Conservation (phyloP, 371 early-diverging fungal genomes). For the Rhizomucor pusillus region DNA sequence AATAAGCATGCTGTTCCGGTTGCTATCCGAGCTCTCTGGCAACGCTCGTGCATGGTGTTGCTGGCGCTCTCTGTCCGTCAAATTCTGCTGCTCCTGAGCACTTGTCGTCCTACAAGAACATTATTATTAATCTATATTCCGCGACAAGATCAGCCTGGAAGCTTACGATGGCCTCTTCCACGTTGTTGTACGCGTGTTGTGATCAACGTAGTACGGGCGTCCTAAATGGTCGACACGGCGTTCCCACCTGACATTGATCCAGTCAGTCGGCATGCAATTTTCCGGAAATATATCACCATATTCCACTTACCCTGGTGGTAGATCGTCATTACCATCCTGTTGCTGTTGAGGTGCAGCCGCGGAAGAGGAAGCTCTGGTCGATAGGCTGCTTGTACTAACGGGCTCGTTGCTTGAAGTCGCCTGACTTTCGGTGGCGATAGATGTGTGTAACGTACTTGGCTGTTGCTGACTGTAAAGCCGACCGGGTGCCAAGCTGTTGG, state of each 20-base stretch:
- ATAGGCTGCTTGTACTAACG: too few species aligned
- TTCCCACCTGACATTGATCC: constrained; percentile 59
- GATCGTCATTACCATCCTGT: constrained; percentile 37
- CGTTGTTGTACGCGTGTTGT: constrained; percentile 64
- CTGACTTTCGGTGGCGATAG: too few species aligned
- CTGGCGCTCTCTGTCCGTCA: constrained; percentile 70
- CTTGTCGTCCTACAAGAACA: constrained; percentile 28
- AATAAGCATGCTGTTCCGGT: too few species aligned
- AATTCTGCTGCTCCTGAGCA: constrained; percentile 35
- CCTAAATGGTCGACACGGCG: constrained; percentile 64
- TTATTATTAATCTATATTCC: constrained; percentile 16
- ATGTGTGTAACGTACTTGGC: constrained; percentile 15
- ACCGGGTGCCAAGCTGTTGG: constrained; percentile 38
- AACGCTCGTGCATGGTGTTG: constrained; percentile 78
- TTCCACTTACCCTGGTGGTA: constrained; percentile 64
- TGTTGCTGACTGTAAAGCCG: constrained; percentile 13
- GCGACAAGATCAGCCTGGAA: background rate
- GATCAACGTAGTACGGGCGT: constrained; percentile 68
- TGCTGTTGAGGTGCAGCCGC: constrained; percentile 5
- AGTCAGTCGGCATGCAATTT: too few species aligned
- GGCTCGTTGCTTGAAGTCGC: constrained; percentile 7
- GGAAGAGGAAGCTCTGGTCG: too few species aligned
- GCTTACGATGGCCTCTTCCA: constrained; percentile 62
- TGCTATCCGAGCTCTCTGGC: constrained; percentile 50
- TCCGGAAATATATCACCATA: too few species aligned